phyloP scores from a whole-genome alignment of 805 yeast species.

The Wickerhamiella dianesei region DNA sequence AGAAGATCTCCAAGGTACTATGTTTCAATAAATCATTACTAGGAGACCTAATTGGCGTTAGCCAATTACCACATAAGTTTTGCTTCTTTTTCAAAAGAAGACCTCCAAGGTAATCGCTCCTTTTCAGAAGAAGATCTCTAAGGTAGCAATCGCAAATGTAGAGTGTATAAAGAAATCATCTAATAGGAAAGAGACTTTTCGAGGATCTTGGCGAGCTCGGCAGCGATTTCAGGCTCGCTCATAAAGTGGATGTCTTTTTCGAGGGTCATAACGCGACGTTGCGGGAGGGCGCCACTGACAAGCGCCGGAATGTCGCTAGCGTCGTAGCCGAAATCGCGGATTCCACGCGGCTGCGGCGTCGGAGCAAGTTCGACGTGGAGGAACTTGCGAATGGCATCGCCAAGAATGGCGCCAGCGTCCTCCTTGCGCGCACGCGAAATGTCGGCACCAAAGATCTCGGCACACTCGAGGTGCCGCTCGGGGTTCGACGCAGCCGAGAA shows the following conservation, averaged over 20 bases:
- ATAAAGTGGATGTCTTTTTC: constrained; percentile 14
- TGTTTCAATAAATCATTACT: too few relatives aligned
- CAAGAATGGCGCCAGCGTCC: constrained; percentile 28
- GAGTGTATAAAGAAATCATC: too few relatives aligned
- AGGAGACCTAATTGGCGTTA: too few relatives aligned
- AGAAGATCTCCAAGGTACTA: too few relatives aligned
- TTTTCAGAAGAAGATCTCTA: too few relatives aligned
- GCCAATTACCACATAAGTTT: background rate
- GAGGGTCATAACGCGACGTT: constrained; percentile 27
- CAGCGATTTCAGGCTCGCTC: constrained; percentile 6
- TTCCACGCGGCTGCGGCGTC: constrained; percentile 27
- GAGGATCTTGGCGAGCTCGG: constrained; percentile 6
- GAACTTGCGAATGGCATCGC: constrained; percentile 26
- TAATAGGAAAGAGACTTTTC: constrained; percentile 3
- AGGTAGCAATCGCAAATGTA: too few relatives aligned
- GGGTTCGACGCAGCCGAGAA: constrained; percentile 30
- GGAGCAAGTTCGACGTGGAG: constrained; percentile 23
- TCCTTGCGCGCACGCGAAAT: constrained; percentile 25
- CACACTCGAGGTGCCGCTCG: constrained; percentile 28
- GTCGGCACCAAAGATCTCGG: constrained; percentile 27
- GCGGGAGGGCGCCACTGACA: constrained; percentile 30
- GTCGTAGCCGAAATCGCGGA: constrained; percentile 25
- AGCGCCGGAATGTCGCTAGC: constrained; percentile 24
- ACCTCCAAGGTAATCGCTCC: background rate
- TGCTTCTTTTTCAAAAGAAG: background rate